Evolutionary conservation across 345 rosid species (phyloP).

Genomic region (Cardamine occulta): DNA sequence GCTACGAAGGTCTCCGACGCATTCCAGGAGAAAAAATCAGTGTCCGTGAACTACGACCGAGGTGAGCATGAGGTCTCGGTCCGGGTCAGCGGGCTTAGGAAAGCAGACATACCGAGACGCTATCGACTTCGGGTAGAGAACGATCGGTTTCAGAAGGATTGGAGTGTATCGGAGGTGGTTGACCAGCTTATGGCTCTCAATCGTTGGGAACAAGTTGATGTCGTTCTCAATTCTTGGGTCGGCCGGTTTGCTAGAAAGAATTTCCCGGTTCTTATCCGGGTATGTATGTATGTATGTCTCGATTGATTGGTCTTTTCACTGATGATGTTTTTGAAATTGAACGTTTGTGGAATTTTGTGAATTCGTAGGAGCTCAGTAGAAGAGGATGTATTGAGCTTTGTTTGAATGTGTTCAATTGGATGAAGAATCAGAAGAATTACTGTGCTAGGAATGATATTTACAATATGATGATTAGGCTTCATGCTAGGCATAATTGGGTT

Average conservation of each 20-base stretch:
- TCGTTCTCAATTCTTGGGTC: constrained; percentile 74
- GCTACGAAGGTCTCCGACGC: constrained; percentile 40
- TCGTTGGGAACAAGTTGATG: constrained; percentile 61
- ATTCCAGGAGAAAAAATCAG: constrained; percentile 59
- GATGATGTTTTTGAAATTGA: not conserved
- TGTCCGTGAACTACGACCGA: constrained; percentile 73
- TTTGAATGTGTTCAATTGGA: constrained; percentile 67
- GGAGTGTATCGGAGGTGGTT: constrained; percentile 76
- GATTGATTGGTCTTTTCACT: not conserved
- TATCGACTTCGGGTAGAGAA: constrained; percentile 60
- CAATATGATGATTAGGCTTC: constrained; percentile 88
- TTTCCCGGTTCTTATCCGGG: constrained; percentile 72
- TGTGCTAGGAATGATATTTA: constrained; percentile 81
- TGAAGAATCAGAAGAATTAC: constrained; percentile 83
- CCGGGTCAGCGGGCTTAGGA: constrained; percentile 63
- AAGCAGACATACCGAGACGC: constrained; percentile 65
- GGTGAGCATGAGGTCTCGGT: constrained; percentile 70
- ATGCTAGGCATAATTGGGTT: constrained; percentile 69
- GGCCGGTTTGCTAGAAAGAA: constrained; percentile 89
- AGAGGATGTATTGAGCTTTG: constrained; percentile 76
- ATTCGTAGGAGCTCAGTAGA: constrained; percentile 69
- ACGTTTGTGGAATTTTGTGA: not conserved
- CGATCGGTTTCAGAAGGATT: constrained; percentile 88
- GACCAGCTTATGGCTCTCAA: constrained; percentile 58
- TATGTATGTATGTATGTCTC: constrained; percentile 41